Evolutionary conservation across 768 basidiomycete species (phyloP).

Genomic region (Russula abietina): DNA sequence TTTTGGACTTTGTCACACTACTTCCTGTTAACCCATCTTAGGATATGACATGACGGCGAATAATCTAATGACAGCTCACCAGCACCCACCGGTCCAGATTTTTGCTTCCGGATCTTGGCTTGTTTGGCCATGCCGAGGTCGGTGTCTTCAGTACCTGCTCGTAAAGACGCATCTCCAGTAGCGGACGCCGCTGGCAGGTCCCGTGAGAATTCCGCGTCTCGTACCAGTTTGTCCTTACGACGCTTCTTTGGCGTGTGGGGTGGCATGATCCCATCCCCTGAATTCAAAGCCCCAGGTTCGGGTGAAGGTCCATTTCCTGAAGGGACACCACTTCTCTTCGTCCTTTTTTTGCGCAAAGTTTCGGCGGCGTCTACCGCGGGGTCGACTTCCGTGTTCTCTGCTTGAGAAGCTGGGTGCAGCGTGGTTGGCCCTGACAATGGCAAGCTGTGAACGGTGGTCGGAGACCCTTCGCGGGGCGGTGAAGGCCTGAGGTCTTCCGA

Average conservation of each 20-base stretch:
- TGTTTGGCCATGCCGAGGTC: neutral
- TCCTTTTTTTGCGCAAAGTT: conserved; percentile 2
- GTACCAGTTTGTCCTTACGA: neutral
- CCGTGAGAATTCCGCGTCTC: neutral
- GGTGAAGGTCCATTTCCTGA: neutral
- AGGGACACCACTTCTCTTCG: neutral
- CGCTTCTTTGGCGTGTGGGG: conserved; percentile 1
- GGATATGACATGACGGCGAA: neutral
- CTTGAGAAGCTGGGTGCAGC: neutral
- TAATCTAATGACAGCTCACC: neutral
- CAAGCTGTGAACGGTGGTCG: neutral
- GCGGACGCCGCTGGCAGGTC: neutral
- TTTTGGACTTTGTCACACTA: neutral
- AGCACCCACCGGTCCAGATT: neutral
- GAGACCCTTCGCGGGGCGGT: neutral
- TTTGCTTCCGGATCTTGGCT: neutral
- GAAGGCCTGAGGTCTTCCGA: neutral
- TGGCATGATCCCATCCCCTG: neutral
- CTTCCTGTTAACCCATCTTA: neutral
- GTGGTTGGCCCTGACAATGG: neutral
- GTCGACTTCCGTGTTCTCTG: neutral
- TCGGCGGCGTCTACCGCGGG: neutral
- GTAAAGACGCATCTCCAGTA: neutral
- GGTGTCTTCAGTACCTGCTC: neutral
- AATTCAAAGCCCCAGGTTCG: neutral